phyloP scores from a whole-genome alignment of 345 rosid genomes.

The Microcos paniculata region DNA sequence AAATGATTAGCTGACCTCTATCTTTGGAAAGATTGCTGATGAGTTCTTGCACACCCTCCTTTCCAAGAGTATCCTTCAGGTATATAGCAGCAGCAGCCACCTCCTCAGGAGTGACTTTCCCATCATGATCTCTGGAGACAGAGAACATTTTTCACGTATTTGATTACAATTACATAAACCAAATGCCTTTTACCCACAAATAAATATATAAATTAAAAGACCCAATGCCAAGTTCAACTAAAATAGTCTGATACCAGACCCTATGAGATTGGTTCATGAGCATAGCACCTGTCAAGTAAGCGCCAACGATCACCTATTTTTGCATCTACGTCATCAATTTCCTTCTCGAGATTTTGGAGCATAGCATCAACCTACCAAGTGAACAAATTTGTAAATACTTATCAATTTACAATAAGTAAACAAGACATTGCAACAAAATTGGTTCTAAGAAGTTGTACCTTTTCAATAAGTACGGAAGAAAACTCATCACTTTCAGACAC shows the following conservation, averaged over 20 bases:
- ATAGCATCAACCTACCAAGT: conserved; percentile 76
- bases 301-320: conserved; percentile 63
- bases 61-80: conserved; percentile 76
- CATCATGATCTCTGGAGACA: conserved; percentile 71
- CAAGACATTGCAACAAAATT: not conserved
- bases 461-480: conserved; percentile 79
- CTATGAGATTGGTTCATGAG: not conserved
- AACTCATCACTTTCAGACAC: conserved; percentile 55
- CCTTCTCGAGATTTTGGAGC: conserved; percentile 96
- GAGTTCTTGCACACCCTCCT: conserved; percentile 89
- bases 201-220: too few relatives aligned
- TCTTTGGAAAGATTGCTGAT: conserved; percentile 87
- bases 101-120: conserved; percentile 91
- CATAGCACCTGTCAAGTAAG: conserved; percentile 59
- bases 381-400: not conserved
- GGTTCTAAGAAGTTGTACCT: conserved; percentile 34
- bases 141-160: not conserved
- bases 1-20: conserved; percentile 38
- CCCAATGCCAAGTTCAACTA: not conserved
- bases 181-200: too few relatives aligned
- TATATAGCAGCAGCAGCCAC: conserved; percentile 86
- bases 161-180: not conserved
- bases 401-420: not conserved
- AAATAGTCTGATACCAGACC: not conserved
- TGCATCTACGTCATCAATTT: conserved; percentile 90